Percentiles rank a stretch among this genome's conserved stretches.
phyloP scores from a whole-genome alignment of 2,329 filamentous ascomycete genomes.

The Zalaria obscura region DNA sequence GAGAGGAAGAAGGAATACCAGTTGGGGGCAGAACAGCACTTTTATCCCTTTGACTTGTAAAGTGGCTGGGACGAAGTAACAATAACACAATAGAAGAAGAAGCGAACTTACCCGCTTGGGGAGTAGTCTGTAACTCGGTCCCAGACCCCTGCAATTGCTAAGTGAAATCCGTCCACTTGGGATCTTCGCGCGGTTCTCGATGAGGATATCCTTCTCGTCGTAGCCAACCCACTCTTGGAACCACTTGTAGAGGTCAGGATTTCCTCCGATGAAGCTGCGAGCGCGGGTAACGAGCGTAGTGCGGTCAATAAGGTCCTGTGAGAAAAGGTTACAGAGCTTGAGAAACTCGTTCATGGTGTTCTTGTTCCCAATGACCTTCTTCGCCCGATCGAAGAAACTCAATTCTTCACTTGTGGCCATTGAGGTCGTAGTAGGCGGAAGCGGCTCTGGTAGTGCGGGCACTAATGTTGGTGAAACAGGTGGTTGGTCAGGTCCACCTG shows the following conservation, averaged over 20 bases:
- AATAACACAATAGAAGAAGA: not conserved
- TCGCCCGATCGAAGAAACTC: constrained; percentile 87
- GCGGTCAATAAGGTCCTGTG: constrained; percentile 80
- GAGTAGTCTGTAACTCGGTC: constrained; percentile 85
- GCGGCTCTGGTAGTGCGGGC: constrained; percentile 73
- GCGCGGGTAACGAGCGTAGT: constrained; percentile 72
- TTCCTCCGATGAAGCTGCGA: constrained; percentile 72
- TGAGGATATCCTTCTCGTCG: constrained; percentile 60
- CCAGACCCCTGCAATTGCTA: constrained; percentile 88
- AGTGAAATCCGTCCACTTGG: constrained; percentile 76
- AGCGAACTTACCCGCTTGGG: constrained; percentile 53
- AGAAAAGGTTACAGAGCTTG: constrained; percentile 92
- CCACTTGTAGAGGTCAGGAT: constrained; percentile 75
- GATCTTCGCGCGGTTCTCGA: constrained; percentile 63
- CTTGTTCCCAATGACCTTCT: constrained; percentile 90
- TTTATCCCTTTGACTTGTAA: not conserved
- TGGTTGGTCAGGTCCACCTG: constrained; percentile 40
- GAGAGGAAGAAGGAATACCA: too few relatives aligned
- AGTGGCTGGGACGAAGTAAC: not conserved
- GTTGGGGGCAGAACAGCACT: too few relatives aligned
- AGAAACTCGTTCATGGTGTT: constrained; percentile 89
- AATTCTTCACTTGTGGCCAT: constrained; percentile 76
- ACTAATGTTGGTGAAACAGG: constrained; percentile 75
- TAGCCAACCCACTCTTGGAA: constrained; percentile 76
- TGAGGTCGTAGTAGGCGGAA: constrained; percentile 59